Evolutionary conservation across 2,329 filamentous ascomycete species (phyloP).

Genomic region (Polychaeton citri): DNA sequence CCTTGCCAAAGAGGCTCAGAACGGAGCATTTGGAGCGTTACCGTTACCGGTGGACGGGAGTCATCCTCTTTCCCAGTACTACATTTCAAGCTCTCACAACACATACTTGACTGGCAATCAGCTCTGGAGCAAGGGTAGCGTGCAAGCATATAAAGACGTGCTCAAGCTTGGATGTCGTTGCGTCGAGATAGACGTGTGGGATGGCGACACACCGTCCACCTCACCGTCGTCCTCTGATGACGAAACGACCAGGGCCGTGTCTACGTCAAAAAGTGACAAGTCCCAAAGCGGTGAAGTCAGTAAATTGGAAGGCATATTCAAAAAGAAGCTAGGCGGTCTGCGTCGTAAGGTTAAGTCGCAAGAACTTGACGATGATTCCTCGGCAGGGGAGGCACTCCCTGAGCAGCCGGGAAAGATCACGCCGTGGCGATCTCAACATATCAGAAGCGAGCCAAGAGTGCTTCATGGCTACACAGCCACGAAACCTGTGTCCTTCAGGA

Average conservation of each 20-base stretch:
- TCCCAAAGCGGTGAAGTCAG: constrained; percentile 19
- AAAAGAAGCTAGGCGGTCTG: constrained; percentile 14
- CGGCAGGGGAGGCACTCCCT: neutral
- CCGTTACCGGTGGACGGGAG: constrained; percentile 13
- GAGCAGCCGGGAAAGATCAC: constrained; percentile 11
- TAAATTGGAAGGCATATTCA: constrained; percentile 17
- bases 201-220: constrained; percentile 44
- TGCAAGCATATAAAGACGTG: constrained; percentile 59
- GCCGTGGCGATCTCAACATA: constrained; percentile 16
- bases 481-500: constrained; percentile 70
- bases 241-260: neutral
- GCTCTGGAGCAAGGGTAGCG: constrained; percentile 61
- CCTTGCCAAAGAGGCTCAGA: too few species aligned
- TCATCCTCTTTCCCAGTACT: constrained; percentile 70
- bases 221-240: constrained; percentile 23
- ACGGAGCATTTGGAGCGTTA: too few species aligned
- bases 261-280: constrained; percentile 6
- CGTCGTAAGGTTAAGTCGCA: constrained; percentile 8
- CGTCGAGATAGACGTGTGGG: constrained; percentile 92
- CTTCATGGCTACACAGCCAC: constrained; percentile 58
- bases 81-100: constrained; percentile 89
- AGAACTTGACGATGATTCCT: neutral
- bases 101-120: constrained; percentile 86
- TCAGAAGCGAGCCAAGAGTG: constrained; percentile 17
- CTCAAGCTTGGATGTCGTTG: constrained; percentile 70